phyloP scores from a whole-genome alignment of 2,329 filamentous ascomycete species.

The Lomentospora prolificans region DNA sequence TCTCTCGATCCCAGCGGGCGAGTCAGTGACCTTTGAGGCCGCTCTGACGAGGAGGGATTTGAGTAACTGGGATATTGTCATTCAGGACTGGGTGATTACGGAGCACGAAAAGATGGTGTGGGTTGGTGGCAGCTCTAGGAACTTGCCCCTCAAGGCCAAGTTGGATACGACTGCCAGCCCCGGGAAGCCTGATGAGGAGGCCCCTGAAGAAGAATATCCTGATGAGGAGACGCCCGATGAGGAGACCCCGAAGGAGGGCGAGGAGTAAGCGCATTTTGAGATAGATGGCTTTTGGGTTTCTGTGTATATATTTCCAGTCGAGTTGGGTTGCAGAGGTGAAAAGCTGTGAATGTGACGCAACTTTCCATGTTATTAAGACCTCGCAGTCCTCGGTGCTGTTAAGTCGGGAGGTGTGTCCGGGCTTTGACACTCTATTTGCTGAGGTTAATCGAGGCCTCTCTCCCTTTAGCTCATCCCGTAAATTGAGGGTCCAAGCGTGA shows the following conservation, averaged over 20 bases:
- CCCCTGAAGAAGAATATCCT: neutral
- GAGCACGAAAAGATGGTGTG: slow-evolving; percentile 40
- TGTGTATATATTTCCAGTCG: neutral
- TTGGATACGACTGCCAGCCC: neutral
- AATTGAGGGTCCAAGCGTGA: no score
- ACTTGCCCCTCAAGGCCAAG: slow-evolving; percentile 34
- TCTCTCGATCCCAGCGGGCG: slow-evolving; percentile 58
- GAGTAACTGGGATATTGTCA: slow-evolving; percentile 70
- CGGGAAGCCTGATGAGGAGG: neutral
- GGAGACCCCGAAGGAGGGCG: neutral
- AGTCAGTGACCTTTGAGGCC: slow-evolving; percentile 54
- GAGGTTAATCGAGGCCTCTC: no score
- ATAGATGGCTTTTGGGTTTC: neutral
- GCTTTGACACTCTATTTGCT: no score
- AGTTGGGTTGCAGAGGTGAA: neutral
- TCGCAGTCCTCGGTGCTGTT: no score
- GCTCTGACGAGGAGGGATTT: slow-evolving; percentile 70
- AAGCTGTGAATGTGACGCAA: neutral
- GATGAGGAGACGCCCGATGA: neutral
- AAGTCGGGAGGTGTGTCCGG: no score
- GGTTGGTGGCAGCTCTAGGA: slow-evolving; percentile 45
- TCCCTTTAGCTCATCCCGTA: no score
- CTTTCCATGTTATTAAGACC: slow-evolving; percentile 16
- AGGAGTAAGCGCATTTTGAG: neutral
- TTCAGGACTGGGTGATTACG: slow-evolving; percentile 76